Evolutionary conservation across 306 rosid species (phyloP).

Genomic region (Elaeagnus macrophylla): DNA sequence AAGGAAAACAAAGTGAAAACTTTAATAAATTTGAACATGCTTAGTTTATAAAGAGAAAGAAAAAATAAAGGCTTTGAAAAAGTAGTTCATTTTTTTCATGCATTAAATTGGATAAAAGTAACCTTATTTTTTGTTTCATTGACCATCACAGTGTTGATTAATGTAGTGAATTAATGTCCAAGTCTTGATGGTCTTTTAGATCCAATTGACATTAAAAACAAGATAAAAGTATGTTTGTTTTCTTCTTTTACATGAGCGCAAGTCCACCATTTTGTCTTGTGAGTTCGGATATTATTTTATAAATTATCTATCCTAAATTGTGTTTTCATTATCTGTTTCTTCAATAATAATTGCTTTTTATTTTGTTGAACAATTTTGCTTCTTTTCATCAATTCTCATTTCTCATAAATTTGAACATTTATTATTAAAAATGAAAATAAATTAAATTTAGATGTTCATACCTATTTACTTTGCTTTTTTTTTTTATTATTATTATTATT

Average conservation of each 20-base stretch:
- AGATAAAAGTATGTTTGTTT: constrained; percentile 39
- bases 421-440: too few relatives aligned
- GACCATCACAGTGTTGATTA: constrained; percentile 55
- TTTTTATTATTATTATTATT: too few relatives aligned
- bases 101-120: constrained; percentile 59
- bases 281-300: constrained; percentile 10
- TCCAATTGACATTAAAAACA: constrained; percentile 35
- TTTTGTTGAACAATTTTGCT: too few relatives aligned
- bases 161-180: constrained; percentile 16
- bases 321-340: too few relatives aligned
- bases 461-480: too few relatives aligned
- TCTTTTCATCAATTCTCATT: too few relatives aligned
- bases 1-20: constrained; percentile 39
- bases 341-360: too few relatives aligned
- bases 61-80: constrained; percentile 32
- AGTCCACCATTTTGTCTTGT: constrained; percentile 37
- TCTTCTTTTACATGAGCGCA: constrained; percentile 43
- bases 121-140: constrained; percentile 59
- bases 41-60: constrained; percentile 6
- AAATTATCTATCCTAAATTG: too few relatives aligned
- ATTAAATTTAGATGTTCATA: too few relatives aligned
- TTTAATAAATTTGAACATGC: constrained; percentile 27
- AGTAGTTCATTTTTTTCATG: constrained; percentile 49
- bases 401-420: too few relatives aligned
- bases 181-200: constrained; percentile 32